Percentiles rank a stretch among this genome's conserved stretches.
Evolutionary conservation across 805 yeast species (phyloP).

Genomic region (Schwanniomyces polymorphus): DNA sequence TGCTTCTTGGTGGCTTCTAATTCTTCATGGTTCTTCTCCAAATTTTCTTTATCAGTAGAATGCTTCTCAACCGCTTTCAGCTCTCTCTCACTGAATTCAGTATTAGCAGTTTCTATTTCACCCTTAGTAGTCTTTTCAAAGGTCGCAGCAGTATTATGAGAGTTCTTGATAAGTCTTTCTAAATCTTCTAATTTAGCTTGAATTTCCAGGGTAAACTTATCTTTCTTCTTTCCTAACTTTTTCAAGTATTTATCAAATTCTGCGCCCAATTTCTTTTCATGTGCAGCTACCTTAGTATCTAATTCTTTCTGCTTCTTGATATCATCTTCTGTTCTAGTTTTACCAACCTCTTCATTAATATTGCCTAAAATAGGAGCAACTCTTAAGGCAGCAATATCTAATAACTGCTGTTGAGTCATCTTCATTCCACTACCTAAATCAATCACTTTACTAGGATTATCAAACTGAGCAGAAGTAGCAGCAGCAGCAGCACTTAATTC

Average conservation of each 20-base stretch:
- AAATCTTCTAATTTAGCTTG: constrained; percentile 27
- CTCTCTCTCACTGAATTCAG: constrained; percentile 48
- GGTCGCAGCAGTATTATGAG: constrained; percentile 31
- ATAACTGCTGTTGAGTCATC: constrained; percentile 54
- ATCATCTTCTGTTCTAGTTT: constrained; percentile 44
- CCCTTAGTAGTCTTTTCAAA: constrained; percentile 42
- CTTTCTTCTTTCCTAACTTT: constrained; percentile 38
- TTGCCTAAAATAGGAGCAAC: constrained; percentile 54
- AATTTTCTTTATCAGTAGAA: constrained; percentile 41
- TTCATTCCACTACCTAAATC: constrained; percentile 55
- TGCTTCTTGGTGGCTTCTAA: constrained; percentile 45
- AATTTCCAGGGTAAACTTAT: constrained; percentile 42
- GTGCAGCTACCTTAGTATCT: constrained; percentile 33
- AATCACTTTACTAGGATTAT: constrained; percentile 49
- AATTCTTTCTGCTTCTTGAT: constrained; percentile 39
- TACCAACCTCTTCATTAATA: constrained; percentile 50
- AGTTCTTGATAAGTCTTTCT: constrained; percentile 19
- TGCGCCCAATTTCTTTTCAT: constrained; percentile 34
- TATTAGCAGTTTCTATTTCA: constrained; percentile 46
- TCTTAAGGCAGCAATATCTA: constrained; percentile 54
- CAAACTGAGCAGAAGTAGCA: constrained; percentile 44
- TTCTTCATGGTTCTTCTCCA: constrained; percentile 43
- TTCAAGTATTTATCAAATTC: constrained; percentile 36
- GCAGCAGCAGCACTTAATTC: constrained; percentile 51
- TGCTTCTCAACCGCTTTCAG: constrained; percentile 47